phyloP scores from a whole-genome alignment of 768 basidiomycete genomes.

The Trametes coccinea region DNA sequence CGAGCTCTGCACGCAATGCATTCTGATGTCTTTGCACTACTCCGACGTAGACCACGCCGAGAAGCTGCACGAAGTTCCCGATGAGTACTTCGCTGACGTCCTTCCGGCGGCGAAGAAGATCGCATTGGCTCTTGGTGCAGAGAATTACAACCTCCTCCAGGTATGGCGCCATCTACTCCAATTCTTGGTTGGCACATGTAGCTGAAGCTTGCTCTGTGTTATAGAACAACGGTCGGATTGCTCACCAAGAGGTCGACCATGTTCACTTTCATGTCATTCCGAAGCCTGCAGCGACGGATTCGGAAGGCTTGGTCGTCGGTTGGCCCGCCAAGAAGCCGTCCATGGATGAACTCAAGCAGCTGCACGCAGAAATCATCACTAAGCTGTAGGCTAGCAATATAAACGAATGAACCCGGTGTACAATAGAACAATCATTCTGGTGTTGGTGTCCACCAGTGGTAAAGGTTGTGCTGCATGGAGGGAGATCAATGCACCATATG shows the following conservation, averaged over 20 bases:
- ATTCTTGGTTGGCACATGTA: neutral
- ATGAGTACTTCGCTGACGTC: conserved; percentile 76
- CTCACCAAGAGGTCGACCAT: conserved; percentile 68
- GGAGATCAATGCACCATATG: no score
- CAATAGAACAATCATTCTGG: neutral
- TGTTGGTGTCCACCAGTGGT: no score
- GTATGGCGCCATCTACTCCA: conserved; percentile 28
- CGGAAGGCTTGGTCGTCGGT: conserved; percentile 76
- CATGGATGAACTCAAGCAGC: conserved; percentile 64
- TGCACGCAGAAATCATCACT: conserved; percentile 59
- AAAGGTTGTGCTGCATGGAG: no score
- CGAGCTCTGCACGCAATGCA: neutral
- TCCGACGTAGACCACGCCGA: conserved; percentile 68
- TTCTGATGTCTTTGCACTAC: neutral
- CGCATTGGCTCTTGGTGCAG: conserved; percentile 67
- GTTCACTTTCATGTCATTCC: conserved; percentile 96
- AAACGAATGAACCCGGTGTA: neutral
- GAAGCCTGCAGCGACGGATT: conserved; percentile 64
- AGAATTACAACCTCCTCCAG: conserved; percentile 88
- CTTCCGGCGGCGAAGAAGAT: conserved; percentile 88
- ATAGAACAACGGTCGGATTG: conserved; percentile 68
- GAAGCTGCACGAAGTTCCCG: conserved; percentile 86
- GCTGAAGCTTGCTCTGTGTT: neutral
- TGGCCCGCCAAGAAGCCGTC: conserved; percentile 68
- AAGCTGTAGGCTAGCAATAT: conserved; percentile 41